These are phyloP conservation scores for Myxozyma melibiosi DNA, from an alignment of 805 yeast genomes.

Conservation along the genomic window DNA sequence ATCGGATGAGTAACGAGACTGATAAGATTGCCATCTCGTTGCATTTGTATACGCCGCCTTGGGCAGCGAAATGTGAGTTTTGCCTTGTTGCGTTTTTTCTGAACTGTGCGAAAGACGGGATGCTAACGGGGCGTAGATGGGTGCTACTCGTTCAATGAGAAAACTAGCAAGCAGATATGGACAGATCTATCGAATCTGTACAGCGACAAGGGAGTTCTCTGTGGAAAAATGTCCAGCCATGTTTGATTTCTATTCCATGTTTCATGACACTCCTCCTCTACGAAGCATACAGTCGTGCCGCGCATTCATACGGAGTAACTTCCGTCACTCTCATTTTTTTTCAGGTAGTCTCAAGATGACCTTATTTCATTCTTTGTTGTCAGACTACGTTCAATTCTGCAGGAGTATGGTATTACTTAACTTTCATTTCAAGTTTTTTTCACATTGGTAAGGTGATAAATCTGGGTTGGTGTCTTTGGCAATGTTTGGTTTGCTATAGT, in stretches of 20 bases:
- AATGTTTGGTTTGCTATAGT: too few relatives aligned
- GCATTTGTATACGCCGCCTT: constrained; percentile 77
- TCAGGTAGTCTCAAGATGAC: too few relatives aligned
- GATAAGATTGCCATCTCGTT: constrained; percentile 58
- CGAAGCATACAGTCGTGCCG: too few relatives aligned
- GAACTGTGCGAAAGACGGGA: constrained; percentile 14
- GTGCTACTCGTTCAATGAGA: constrained; percentile 50
- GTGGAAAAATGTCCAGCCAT: constrained; percentile 7
- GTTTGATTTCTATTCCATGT: constrained; percentile 2
- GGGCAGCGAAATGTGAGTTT: constrained; percentile 64
- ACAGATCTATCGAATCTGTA: constrained; percentile 55
- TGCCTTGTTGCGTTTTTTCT: constrained; percentile 45
- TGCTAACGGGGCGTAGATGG: constrained; percentile 35
- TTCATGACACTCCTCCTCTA: neutral
- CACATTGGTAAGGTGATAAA: too few relatives aligned
- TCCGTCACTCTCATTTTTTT: too few relatives aligned
- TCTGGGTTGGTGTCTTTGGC: too few relatives aligned
- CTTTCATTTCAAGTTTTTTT: neutral
- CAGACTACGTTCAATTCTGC: too few relatives aligned
- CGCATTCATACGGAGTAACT: too few relatives aligned
- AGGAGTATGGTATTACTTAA: neutral
- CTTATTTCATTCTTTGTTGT: too few relatives aligned
- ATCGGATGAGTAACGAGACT: constrained; percentile 57
- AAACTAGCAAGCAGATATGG: constrained; percentile 44
- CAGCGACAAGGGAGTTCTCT: constrained; percentile 58